Percentiles rank a stretch among this genome's conserved stretches.
Conservation (phyloP, 768 basidiomycete species). For the Lactarius trivialis region DNA sequence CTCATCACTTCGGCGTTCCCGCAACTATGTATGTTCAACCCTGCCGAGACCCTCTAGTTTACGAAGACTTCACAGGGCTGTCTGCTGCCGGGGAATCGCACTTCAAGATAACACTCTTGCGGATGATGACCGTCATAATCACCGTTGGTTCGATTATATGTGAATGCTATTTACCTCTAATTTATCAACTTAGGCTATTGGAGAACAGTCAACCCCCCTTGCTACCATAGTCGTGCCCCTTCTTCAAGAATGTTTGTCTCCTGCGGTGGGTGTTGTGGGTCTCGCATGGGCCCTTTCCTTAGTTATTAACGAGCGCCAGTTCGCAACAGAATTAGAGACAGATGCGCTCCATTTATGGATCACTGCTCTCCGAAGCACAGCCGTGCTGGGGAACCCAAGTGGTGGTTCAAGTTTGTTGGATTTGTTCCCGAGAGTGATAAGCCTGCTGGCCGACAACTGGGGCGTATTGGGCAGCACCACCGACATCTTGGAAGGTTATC, state of each 20-base stretch:
- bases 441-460: constrained; percentile 58
- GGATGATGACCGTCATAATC: constrained; percentile 62
- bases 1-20: constrained; percentile 62
- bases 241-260: constrained; percentile 56
- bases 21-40: constrained; percentile 52
- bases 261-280: constrained; percentile 34
- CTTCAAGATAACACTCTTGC: constrained; percentile 64
- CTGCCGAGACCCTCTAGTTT: constrained; percentile 13
- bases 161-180: neutral
- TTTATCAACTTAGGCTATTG: constrained; percentile 46
- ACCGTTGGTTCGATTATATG: constrained; percentile 39
- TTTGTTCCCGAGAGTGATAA: constrained; percentile 56
- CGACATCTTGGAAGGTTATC: constrained; percentile 67
- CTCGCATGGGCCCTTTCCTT: neutral
- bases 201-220: constrained; percentile 52
- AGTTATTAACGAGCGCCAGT: constrained; percentile 34
- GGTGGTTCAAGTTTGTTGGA: constrained; percentile 49
- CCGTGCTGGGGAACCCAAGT: constrained; percentile 41
- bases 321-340: constrained; percentile 62
- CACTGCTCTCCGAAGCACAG: constrained; percentile 58
- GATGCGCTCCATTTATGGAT: constrained; percentile 77
- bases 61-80: constrained; percentile 45
- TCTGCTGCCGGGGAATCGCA: constrained; percentile 61
- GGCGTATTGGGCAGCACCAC: constrained; percentile 68
- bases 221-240: constrained; percentile 53